phyloP scores from a whole-genome alignment of 768 basidiomycete genomes.

The Phlebiopsis gigantea region DNA sequence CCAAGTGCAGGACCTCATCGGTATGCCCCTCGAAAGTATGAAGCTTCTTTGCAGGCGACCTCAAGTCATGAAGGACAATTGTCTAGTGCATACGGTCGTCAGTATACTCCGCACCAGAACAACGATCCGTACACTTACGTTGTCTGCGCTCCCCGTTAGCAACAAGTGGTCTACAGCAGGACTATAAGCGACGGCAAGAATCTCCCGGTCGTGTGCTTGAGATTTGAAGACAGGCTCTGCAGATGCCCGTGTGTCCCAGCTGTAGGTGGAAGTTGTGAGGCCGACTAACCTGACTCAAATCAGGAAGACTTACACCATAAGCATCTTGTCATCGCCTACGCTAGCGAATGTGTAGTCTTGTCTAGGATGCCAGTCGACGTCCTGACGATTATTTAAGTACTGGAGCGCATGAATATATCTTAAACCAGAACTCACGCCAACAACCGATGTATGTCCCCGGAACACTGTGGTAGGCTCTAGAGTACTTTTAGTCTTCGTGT shows the following conservation, averaged over 20 bases:
- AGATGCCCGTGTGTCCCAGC: constrained; percentile 88
- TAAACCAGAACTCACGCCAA: constrained; percentile 61
- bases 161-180: constrained; percentile 75
- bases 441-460: constrained; percentile 85
- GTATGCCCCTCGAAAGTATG: constrained; percentile 92
- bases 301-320: constrained; percentile 70
- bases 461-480: constrained; percentile 85
- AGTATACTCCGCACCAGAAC: not conserved
- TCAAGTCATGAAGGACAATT: constrained; percentile 81
- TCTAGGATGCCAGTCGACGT: constrained; percentile 92
- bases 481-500: constrained; percentile 68
- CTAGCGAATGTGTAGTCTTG: constrained; percentile 86
- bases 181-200: constrained; percentile 87
- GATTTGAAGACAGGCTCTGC: constrained; percentile 63
- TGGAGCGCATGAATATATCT: not conserved
- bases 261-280: constrained; percentile 26
- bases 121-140: constrained; percentile 54
- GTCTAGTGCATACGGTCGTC: constrained; percentile 46
- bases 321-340: constrained; percentile 92
- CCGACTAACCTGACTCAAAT: constrained; percentile 4
- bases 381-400: constrained; percentile 42
- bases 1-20: constrained; percentile 89
- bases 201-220: constrained; percentile 87
- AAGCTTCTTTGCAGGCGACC: constrained; percentile 64
- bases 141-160: constrained; percentile 90